A percentile compares a stretch with the other conserved stretches of the same genome.
These are phyloP conservation scores for Pleurotus ostreatus DNA, from an alignment of 768 basidiomycete species.

Conservation along the genomic window DNA sequence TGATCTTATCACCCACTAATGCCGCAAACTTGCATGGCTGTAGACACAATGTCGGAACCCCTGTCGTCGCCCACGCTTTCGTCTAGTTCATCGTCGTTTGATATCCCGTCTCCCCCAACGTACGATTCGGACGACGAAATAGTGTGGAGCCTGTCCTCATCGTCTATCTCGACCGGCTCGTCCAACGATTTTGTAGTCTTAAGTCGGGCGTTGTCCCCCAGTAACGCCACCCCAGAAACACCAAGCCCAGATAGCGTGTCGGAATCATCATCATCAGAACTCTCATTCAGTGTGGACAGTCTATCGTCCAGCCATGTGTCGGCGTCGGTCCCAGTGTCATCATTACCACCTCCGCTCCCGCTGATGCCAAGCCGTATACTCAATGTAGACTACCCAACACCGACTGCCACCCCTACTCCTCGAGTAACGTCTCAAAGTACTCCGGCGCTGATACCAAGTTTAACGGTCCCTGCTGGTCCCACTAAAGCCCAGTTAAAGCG, in stretches of 20 bases:
- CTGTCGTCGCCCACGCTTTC: slow-evolving; percentile 20
- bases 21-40: background rate
- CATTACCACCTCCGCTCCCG: background rate
- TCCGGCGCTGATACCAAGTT: background rate
- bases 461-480: background rate
- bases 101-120: slow-evolving; percentile 16
- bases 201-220: slow-evolving; percentile 25
- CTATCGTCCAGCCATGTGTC: background rate
- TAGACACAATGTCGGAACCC: slow-evolving; percentile 9
- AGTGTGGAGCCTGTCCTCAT: slow-evolving; percentile 38
- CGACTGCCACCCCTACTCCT: background rate
- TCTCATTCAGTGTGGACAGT: background rate
- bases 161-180: slow-evolving; percentile 25
- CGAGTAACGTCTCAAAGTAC: background rate
- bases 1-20: background rate
- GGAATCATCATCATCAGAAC: background rate
- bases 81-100: slow-evolving; percentile 20
- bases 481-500: slow-evolving; percentile 5
- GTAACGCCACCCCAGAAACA: slow-evolving; percentile 4
- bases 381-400: slow-evolving; percentile 3
- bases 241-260: background rate
- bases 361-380: background rate
- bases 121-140: slow-evolving; percentile 53
- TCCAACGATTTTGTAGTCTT: slow-evolving; percentile 54
- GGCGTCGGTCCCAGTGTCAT: background rate